Base-by-base conservation (phyloP, 1,139 yeast genomes). In the Kodamaea plutei region DNA sequence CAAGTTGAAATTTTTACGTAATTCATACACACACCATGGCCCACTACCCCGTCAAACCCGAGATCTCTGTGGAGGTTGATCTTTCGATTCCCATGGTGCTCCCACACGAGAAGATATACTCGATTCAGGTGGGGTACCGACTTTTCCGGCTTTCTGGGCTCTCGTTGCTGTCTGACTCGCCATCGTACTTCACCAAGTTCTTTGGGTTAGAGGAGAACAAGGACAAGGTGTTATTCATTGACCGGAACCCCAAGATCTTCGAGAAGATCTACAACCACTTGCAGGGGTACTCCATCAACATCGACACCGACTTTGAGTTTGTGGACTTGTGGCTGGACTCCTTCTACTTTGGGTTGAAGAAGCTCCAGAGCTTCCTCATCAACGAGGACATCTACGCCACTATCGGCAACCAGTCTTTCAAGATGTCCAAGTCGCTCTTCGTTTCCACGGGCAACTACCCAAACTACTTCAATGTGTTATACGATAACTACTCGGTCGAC, bases 81-180 rank as follows among this genome's bases (percentile, higher is more conserved):
- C 77, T 71, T 0, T 41, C 56, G 2, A 80, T 83, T 26, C 84
- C 87, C 2, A 53, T 59, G 1, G 49, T 78, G 2, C 63, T 85
- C 80, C 91, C 17, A n/a, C 71, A 65, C 37, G 82, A 79, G 29
- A 74, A 69, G 42, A 77, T 84, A 47, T 87, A 72, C 54, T 69
- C 79, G 9, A 72, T 88, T 16, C 88, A 83, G 52, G 80, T 87
- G 4, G 95, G 95, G 0, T 72, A 69, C 33, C 68, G 69, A 40
- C 43, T 72, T 21, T 82, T 76, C 51, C 61, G 66, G 21, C 41
- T 76, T 19, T 80, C 91, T 49, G 96, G 96, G 1, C 88, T 91
- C 1, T 85, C 95, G 4, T 56, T 88, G 25, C 82, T 89, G 15
- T 84, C 85, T 1, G 96, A 87, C 56, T 79, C 74, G 2, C 83